Conservation (phyloP, 2,329 filamentous ascomycete species). For the Chaetomiaceae sp. region DNA sequence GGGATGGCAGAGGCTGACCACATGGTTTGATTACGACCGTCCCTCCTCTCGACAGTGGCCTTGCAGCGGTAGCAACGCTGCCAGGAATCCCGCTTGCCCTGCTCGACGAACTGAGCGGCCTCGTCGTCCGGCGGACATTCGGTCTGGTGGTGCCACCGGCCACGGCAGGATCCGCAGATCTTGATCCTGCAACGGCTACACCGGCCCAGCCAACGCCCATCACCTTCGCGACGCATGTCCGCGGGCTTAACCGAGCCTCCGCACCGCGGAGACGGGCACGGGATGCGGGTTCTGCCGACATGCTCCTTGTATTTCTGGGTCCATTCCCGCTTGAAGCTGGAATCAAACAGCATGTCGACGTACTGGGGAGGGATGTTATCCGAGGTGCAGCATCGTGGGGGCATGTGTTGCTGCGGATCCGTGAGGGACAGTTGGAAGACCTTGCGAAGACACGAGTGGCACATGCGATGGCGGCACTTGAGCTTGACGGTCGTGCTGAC, state of each 20-base stretch:
- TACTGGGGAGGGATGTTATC: conserved; percentile 71
- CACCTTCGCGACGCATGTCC: conserved; percentile 56
- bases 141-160: conserved; percentile 64
- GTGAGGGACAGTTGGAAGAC: conserved; percentile 71
- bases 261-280: conserved; percentile 69
- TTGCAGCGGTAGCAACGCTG: conserved; percentile 72
- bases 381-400: conserved; percentile 72
- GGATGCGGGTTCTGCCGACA: conserved; percentile 68
- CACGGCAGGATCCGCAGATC: conserved; percentile 70
- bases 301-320: conserved; percentile 76
- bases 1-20: conserved; percentile 52
- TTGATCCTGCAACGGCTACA: conserved; percentile 69
- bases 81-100: conserved; percentile 66
- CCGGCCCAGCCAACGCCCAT: conserved; percentile 61
- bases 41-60: conserved; percentile 69
- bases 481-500: conserved; percentile 63
- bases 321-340: conserved; percentile 72
- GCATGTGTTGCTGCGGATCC: conserved; percentile 72
- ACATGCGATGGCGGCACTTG: conserved; percentile 77
- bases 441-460: conserved; percentile 67
- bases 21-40: conserved; percentile 85
- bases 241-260: conserved; percentile 75
- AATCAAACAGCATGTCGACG: conserved; percentile 70
- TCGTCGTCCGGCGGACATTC: conserved; percentile 71
- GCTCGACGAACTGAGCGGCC: conserved; percentile 56